Base-by-base conservation (phyloP, 805 yeast species). In the Lipomyces anomalus region DNA sequence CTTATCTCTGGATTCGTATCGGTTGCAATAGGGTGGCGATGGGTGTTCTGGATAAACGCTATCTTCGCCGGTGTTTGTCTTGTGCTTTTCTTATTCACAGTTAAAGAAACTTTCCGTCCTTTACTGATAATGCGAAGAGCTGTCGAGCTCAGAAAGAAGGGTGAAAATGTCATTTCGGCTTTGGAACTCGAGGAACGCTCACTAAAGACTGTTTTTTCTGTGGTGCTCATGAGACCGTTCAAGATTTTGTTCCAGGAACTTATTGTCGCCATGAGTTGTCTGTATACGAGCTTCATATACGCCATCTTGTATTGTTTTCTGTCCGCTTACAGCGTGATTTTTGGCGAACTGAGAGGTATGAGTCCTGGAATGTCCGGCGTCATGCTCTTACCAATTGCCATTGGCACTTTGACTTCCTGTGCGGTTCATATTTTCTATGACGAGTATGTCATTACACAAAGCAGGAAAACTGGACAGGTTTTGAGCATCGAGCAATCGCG, bases 11-110 rank as follows among this genome's bases (percentile, higher is more conserved):
- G 80, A 2, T 76, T 67, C 47, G 64, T 75, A 26, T 78, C 84
- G 57, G 42, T 44, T 4, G 64, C 67, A 60, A 74, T 79, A 57
- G 82, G 81, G 36, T 73, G 88, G 81, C 74, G 78, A 62, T 82
- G 90, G 84, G 67, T 79, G 4, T 68, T 76, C 66, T 83, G 87
- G 85, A 80, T 83, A 22, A 76, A 41, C 20, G 63, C 79, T 43
- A 79, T 80, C 46, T 66, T 77, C 48, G 69, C 78, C 6, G 80
- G 79, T 35, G 61, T 66, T 36, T 63, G 74, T 37, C 75, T 75
- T 52, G 57, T 53, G n/a, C 62, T 67, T 42, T 50, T 61, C 22
- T 26, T 44, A 4, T 52, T 55, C 2, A 36, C 57, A 4, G 58
- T 74, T 40, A 84, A 85, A 2, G 88, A 81, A 61, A 81, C 88